Base-by-base conservation (phyloP, 2,329 filamentous ascomycete species). In the Byssochlamys sp. region DNA sequence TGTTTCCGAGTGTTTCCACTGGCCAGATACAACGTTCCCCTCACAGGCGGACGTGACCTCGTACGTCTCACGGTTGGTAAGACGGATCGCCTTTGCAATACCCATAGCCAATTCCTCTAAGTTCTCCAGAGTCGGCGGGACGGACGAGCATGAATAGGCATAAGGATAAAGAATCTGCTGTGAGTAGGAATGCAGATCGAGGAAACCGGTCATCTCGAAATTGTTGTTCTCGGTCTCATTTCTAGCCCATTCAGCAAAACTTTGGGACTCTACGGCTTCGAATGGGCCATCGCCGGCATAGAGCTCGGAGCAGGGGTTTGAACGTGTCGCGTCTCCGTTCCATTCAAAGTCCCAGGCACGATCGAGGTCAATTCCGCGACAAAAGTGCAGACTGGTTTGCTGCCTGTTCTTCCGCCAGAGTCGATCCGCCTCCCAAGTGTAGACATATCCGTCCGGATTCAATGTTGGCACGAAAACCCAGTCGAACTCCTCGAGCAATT, bases 161-260 rank as follows among this genome's bases (percentile, higher is more conserved):
- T 91, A 97, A 0, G 94, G 94, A 69, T 94, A 96, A 7, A 97
- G 80, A 25, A 99, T 87, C 73, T 96, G 89, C 74, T 99, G 91
- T 0, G 90, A 95, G 72, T 97, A 99, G 1, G 90, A 92, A 73
- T 99, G 94, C 27, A 97, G 80, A 70, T 99, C 94, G 51, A 97
- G 70, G 62, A 95, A 87, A 2, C 87, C 90, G n/a, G 91, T 82
- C 63, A 97, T 90, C 14, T 87, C 80, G 55, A 86, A 84, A 57
- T 87, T 85, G 69, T 87, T 83, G 63, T 84, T 78, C 6, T 81
- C 77, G 0, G 87, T 90, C 71, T 95, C 82, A 67, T 90, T 92
- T 65, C 80, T 83, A 0, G 90, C 89, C 92, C 92, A 99, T 52
- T 86, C 80, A 3, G 90, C 87, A 54, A 97, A 80, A 14, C 81